Base-by-base conservation (phyloP, 306 rosid genomes). In the Psophocarpus tetragonolobus region DNA sequence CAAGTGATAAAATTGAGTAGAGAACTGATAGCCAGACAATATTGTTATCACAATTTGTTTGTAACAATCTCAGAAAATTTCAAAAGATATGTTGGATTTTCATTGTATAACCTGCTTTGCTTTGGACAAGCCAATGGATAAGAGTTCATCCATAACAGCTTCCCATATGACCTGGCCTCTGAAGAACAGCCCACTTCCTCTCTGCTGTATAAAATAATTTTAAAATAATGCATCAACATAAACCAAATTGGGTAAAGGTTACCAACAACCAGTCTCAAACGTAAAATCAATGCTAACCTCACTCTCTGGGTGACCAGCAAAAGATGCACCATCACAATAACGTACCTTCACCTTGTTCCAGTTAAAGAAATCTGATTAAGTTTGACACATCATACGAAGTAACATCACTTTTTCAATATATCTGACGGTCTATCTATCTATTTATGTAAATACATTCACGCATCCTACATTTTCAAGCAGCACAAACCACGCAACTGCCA, bases 161-260 rank as follows among this genome's bases (percentile, higher is more conserved):
- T 91, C 94, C 97, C 99, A 96, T 65, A 92, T 91, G 84, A 88
- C 84, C 85, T 96, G 96, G 71, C 99, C 99, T 88, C 99, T 90
- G 84, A 96, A 96, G 80, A 87, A 85, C 83, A 88, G 87, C 60
- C 51, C 50, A 21, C 77, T 69, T 74, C 88, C 94, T 76, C 79
- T 79, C 93, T 88, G 81, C 36, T 17, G 63, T 67, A 78, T 36
- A 70, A 36, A 75, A 57, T 67, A 44, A 32, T 42, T 73, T 67
- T 8, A n/a, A 76, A 14, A 13, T 62, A 76, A 13, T 8, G 68
- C 51, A 75, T 36, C 7, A 66, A 26, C 48, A 76, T 39, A 20
- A 71, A 75, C 56, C 39, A 11, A 70, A 70, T 48, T 20, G 33
- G 11, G 15, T 51, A 18, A 45, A 74, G 17, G 9, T 67, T 26